Evolutionary conservation across 2,329 filamentous ascomycete species (phyloP).

Genomic region (Nigrospora oryzae): DNA sequence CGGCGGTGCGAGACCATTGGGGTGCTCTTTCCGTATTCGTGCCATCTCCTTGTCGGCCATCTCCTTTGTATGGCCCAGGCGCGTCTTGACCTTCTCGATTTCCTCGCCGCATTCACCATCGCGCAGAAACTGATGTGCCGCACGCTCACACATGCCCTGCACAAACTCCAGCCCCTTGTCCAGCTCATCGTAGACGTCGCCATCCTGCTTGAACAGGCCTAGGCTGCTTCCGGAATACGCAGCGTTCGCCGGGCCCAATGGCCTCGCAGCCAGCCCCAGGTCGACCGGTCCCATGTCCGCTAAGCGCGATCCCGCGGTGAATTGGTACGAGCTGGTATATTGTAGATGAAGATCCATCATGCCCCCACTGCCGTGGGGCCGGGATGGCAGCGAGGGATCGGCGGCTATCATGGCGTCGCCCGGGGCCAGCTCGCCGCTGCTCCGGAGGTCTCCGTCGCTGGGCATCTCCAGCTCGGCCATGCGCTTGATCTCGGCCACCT

Average conservation of each 20-base stretch:
- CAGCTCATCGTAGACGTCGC: slow-evolving; percentile 59
- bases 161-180: slow-evolving; percentile 75
- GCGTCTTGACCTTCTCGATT: slow-evolving; percentile 58
- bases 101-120: slow-evolving; percentile 79
- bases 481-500: slow-evolving; percentile 57
- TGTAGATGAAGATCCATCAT: slow-evolving; percentile 26
- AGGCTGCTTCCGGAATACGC: slow-evolving; percentile 1
- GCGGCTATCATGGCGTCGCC: slow-evolving; percentile 15
- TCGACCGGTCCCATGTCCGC: neutral
- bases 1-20: slow-evolving; percentile 11
- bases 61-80: slow-evolving; percentile 55
- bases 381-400: slow-evolving; percentile 5
- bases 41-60: slow-evolving; percentile 52
- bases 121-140: slow-evolving; percentile 82
- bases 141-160: slow-evolving; percentile 75
- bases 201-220: slow-evolving; percentile 3
- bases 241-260: neutral
- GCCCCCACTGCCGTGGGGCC: slow-evolving; percentile 9
- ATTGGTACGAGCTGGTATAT: slow-evolving; percentile 1
- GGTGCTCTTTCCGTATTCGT: slow-evolving; percentile 44
- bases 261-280: neutral
- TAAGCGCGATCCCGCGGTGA: neutral
- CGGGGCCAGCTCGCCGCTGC: slow-evolving; percentile 1
- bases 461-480: slow-evolving; percentile 51
- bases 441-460: slow-evolving; percentile 29